phyloP scores from a whole-genome alignment of 2,329 filamentous ascomycete species.

The Helminthosporium solani region DNA sequence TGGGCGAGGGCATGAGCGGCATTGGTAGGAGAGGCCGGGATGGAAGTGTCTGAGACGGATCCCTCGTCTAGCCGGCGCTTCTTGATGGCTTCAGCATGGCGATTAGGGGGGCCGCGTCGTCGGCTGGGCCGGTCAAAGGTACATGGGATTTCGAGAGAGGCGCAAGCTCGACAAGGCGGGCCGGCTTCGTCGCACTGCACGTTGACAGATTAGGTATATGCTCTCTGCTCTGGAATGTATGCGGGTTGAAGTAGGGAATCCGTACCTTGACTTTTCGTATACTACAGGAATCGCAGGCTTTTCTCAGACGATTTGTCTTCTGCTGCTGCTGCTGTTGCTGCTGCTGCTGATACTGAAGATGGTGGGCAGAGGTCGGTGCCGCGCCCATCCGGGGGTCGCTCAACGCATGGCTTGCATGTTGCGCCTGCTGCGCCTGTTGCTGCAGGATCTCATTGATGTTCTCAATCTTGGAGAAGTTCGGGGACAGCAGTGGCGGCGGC shows the following conservation, averaged over 20 bases:
- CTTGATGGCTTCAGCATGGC: conserved; percentile 67
- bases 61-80: conserved; percentile 55
- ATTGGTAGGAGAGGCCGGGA: conserved; percentile 54
- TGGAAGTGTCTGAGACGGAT: conserved; percentile 45
- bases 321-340: conserved; percentile 21
- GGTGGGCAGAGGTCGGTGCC: conserved; percentile 11
- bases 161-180: conserved; percentile 66
- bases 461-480: conserved; percentile 35
- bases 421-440: conserved; percentile 39
- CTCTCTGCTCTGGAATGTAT: neutral
- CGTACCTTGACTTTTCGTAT: conserved; percentile 44
- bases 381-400: conserved; percentile 23
- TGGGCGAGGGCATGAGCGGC: conserved; percentile 55
- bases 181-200: conserved; percentile 63
- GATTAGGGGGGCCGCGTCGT: conserved; percentile 65
- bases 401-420: conserved; percentile 39
- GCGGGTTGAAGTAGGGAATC: too few relatives aligned
- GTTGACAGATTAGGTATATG: conserved; percentile 11
- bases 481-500: neutral
- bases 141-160: conserved; percentile 65
- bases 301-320: conserved; percentile 42
- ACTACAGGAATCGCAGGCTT: conserved; percentile 47
- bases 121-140: conserved; percentile 65
- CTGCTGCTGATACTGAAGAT: conserved; percentile 15
- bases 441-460: conserved; percentile 41